Evolutionary conservation across 139 green algal genomes (phyloP), one percentile per base, ranked within the genome.

Genomic region (Tetraselmis striata): DNA sequence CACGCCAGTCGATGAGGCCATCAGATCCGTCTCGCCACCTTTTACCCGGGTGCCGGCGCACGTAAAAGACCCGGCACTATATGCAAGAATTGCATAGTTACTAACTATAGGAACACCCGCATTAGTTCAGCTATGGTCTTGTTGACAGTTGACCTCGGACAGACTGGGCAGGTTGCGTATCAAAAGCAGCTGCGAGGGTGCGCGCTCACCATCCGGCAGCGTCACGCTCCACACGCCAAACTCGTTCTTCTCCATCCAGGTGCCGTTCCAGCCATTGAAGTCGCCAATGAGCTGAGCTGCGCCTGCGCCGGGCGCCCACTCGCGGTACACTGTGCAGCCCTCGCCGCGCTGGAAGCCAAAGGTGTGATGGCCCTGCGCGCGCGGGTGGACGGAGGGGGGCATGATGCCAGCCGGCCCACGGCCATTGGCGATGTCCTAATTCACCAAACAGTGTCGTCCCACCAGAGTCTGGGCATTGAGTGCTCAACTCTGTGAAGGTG

Each of bases 221-320:
- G 75, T 85, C 11, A 95, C 81, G 28, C 59, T 90, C 94, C 94
- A 98, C 31, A 95, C 91, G 28, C 95, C 94, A 85, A 90, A 98
- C 45, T 95, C 79, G 84, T 97, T 93, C 5, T 87, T 84, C 59
- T 91, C 80, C 93, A 98, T 92, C 78, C 78, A 82, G 1, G 83
- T 86, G 0, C 86, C 90, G 80, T 93, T 75, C 95, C 95, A 98
- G 59, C 76, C 83, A 84, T 97, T 98, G 92, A 98, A 98, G 84
- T 98, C 95, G 5, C 95, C 96, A 28, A 96, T 92, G 2, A 94
- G 77, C 80, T 91, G 83, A 1, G 84, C 89, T 27, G 88, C 88
- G n/a, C 85, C 75, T 0, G 95, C 96, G 0, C 86, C 93, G 0
- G 96, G 96, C 1, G 88, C 88, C 96, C 96, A 99, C 87, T 99